Evolutionary conservation across 768 basidiomycete species (phyloP).

Genomic region (Clavulina sp.): DNA sequence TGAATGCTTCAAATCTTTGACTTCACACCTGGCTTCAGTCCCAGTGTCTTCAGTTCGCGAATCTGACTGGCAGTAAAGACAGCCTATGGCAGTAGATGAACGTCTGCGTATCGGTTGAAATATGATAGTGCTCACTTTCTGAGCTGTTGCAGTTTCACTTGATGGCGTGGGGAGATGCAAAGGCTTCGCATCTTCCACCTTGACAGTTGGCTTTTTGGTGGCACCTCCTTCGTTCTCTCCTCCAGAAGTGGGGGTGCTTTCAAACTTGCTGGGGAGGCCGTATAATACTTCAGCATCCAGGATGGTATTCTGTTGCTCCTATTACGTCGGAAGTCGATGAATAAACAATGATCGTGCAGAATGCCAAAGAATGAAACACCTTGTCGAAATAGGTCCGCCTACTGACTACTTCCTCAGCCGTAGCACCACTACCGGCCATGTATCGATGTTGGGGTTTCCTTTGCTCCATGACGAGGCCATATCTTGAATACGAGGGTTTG

Average conservation of each 20-base stretch:
- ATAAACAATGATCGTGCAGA: not conserved
- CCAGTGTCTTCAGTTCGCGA: slow-evolving; percentile 63
- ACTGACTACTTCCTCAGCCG: slow-evolving; percentile 55
- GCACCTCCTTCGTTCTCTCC: slow-evolving; percentile 25
- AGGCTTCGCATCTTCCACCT: not conserved
- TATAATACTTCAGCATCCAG: no score
- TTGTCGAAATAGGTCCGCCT: slow-evolving; percentile 64
- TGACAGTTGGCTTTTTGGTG: not conserved
- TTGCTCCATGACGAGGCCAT: slow-evolving; percentile 76
- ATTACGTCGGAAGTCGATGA: not conserved
- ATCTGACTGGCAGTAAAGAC: slow-evolving; percentile 78
- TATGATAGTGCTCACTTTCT: no score
- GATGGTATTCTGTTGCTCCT: slow-evolving; percentile 23
- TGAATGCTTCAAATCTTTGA: not conserved
- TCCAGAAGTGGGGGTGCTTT: no score
- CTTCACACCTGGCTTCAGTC: slow-evolving; percentile 13
- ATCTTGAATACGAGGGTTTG: slow-evolving; percentile 29
- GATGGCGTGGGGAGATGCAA: no score
- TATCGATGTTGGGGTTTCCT: slow-evolving; percentile 69
- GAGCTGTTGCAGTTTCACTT: no score
- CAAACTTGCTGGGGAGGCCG: no score
- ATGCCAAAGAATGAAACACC: slow-evolving; percentile 27
- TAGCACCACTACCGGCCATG: slow-evolving; percentile 61
- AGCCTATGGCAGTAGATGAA: slow-evolving; percentile 28
- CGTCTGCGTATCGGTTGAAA: not conserved